Conservation (phyloP, 768 basidiomycete species). For the Paxillus ammoniavirescens region DNA sequence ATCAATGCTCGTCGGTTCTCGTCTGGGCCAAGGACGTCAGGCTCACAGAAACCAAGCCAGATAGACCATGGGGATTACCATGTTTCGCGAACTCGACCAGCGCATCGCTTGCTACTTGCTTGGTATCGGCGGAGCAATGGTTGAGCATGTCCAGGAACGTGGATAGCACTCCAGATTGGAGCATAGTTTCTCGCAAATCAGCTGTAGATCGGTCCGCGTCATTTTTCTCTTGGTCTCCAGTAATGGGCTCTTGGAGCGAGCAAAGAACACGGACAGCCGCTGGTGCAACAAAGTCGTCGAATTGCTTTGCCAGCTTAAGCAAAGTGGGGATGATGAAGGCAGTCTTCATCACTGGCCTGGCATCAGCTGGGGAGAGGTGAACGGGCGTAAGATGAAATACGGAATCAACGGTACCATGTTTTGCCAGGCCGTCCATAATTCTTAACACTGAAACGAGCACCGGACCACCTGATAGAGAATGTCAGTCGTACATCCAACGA, state of each 20-base stretch:
- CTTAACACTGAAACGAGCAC: conserved; percentile 23
- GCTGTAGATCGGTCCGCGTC: conserved; percentile 9
- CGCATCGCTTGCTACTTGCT: conserved; percentile 9
- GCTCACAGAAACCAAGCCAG: not conserved
- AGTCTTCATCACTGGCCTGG: conserved; percentile 7
- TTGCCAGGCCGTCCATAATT: conserved; percentile 16
- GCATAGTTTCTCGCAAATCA: conserved; percentile 17
- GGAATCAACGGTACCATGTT: conserved; percentile 7
- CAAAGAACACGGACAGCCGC: conserved; percentile 26
- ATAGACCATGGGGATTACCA: conserved; percentile 6
- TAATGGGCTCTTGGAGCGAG: conserved; percentile 9
- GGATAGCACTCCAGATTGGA: conserved; percentile 12
- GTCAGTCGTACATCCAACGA: not conserved
- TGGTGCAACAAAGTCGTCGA: conserved; percentile 29
- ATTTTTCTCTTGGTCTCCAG: not conserved
- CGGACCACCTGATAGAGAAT: conserved; percentile 10
- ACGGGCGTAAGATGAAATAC: not conserved
- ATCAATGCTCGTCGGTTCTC: conserved; percentile 8
- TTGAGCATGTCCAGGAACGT: conserved; percentile 20
- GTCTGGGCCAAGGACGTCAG: not conserved
- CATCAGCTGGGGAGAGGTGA: not conserved
- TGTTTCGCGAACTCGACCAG: conserved; percentile 15
- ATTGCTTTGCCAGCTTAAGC: conserved; percentile 17
- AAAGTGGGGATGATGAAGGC: conserved; percentile 11
- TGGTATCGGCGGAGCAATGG: conserved; percentile 20